These are phyloP conservation scores for Phylloporus arenicola DNA, from an alignment of 768 basidiomycete species.

Conservation along the genomic window DNA sequence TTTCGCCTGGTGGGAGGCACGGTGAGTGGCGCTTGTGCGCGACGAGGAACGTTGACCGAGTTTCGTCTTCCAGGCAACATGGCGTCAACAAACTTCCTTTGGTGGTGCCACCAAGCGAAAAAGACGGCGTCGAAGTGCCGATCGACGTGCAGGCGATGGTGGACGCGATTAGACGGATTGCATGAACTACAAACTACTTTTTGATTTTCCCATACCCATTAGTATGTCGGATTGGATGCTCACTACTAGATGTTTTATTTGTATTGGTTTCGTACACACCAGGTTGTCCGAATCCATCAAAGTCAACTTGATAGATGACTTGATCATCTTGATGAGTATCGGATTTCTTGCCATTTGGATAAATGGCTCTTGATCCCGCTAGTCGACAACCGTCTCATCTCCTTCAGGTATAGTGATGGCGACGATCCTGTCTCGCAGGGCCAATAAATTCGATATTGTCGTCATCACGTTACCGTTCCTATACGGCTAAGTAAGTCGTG, in stretches of 20 bases:
- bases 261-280: neutral
- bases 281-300: no score
- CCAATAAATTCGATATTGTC: neutral
- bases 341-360: neutral
- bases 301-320: no score
- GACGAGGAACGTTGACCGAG: neutral
- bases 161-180: constrained; percentile 28
- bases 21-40: constrained; percentile 19
- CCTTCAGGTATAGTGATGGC: neutral
- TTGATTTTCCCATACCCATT: neutral
- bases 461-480: neutral
- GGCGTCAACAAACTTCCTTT: constrained; percentile 31
- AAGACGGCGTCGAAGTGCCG: constrained; percentile 23
- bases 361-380: neutral
- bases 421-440: neutral
- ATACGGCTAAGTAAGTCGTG: neutral
- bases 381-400: no score
- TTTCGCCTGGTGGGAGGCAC: constrained; percentile 50
- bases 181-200: neutral
- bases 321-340: no score
- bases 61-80: constrained; percentile 31
- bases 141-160: constrained; percentile 42
- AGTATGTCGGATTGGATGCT: no score
- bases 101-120: constrained; percentile 22
- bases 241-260: neutral